These are phyloP conservation scores for Fagopyrum esculentum DNA, from an alignment of 148 eudicot genomes.

Conservation along the genomic window DNA sequence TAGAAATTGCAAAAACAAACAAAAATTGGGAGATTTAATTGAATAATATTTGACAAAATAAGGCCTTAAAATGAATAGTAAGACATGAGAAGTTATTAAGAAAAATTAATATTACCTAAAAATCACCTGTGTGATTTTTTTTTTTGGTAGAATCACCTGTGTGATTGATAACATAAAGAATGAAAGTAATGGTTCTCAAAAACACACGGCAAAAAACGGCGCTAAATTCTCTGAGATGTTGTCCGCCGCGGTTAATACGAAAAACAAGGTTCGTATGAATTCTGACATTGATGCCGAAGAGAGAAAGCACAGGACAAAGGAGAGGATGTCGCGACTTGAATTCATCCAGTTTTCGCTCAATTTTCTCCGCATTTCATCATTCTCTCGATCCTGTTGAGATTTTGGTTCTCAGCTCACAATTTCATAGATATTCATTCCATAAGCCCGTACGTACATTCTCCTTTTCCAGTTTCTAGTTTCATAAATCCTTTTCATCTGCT, in stretches of 20 bases:
- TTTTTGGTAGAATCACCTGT: too few species aligned
- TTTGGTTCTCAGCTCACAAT: neutral
- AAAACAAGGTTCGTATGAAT: neutral
- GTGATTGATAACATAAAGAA: too few species aligned
- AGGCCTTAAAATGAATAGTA: too few species aligned
- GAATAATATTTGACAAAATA: too few species aligned
- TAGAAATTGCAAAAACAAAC: too few species aligned
- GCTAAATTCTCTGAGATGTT: neutral
- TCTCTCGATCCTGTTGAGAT: neutral
- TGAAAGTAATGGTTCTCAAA: too few species aligned
- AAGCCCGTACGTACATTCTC: neutral
- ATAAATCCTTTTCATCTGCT: neutral
- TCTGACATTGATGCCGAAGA: neutral
- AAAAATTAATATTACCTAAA: too few species aligned
- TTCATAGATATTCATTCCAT: neutral
- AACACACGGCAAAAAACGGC: too few species aligned
- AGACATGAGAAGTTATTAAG: too few species aligned
- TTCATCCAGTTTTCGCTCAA: neutral
- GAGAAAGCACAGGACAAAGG: constrained; percentile 2
- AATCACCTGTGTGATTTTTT: too few species aligned
- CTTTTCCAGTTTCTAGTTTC: neutral
- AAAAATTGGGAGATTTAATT: too few species aligned
- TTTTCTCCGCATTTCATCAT: neutral
- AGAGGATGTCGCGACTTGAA: neutral
- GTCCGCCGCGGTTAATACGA: constrained; percentile 1